Conservation (phyloP, 768 basidiomycete genomes). For the Boletus sp. region DNA sequence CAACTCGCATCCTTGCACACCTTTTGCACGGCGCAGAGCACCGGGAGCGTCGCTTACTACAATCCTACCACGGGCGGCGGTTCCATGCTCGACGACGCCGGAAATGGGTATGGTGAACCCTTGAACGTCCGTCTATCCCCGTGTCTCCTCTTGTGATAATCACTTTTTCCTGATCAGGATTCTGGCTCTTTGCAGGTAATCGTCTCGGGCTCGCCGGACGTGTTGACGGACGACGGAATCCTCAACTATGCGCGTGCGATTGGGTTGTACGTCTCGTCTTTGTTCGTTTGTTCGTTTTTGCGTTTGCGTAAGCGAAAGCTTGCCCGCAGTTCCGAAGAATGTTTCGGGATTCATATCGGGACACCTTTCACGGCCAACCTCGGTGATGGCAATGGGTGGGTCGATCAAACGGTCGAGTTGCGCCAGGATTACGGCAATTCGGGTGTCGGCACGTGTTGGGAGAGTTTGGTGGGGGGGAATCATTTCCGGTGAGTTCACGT, state of each 20-base stretch:
- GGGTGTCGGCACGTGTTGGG: slow-evolving; percentile 42
- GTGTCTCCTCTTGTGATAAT: background rate
- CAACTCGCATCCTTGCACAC: slow-evolving; percentile 4
- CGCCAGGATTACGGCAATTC: slow-evolving; percentile 41
- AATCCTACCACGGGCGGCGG: slow-evolving; percentile 37
- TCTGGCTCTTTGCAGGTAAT: slow-evolving; percentile 44
- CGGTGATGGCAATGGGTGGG: slow-evolving; percentile 45
- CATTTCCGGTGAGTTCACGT: slow-evolving; percentile 39
- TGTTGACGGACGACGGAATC: slow-evolving; percentile 55
- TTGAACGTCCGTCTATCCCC: slow-evolving; percentile 36
- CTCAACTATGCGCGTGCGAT: slow-evolving; percentile 59
- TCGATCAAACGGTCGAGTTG: slow-evolving; percentile 43
- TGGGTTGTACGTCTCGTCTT: slow-evolving; percentile 49
- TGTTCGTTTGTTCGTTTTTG: background rate
- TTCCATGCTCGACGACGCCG: slow-evolving; percentile 41
- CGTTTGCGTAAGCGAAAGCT: background rate
- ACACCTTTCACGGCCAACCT: slow-evolving; percentile 41
- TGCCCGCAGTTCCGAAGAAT: slow-evolving; percentile 38
- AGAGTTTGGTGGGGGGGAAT: slow-evolving; percentile 44
- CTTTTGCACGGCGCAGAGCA: background rate
- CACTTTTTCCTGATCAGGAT: background rate
- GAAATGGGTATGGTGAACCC: slow-evolving; percentile 39
- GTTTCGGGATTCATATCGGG: slow-evolving; percentile 35
- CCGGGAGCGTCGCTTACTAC: slow-evolving; percentile 28
- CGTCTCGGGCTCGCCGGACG: slow-evolving; percentile 58